These are phyloP conservation scores for Cudoniella acicularis DNA, from an alignment of 495 filamentous ascomycete genomes.

Conservation along the genomic window DNA sequence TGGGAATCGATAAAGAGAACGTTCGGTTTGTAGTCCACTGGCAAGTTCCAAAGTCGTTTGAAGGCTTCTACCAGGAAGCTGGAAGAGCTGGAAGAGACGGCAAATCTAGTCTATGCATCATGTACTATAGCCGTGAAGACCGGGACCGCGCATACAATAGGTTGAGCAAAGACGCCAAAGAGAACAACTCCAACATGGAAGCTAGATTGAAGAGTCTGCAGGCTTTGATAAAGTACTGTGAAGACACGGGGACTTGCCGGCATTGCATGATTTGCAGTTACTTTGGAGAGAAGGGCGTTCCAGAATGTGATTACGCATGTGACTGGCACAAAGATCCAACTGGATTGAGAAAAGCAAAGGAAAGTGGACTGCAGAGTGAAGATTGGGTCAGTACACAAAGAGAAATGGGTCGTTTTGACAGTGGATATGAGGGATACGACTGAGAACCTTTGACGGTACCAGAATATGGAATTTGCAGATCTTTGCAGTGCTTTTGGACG, in stretches of 20 bases:
- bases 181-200: conserved; percentile 28
- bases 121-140: conserved; percentile 86
- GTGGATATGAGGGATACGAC: conserved; percentile 37
- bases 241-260: conserved; percentile 66
- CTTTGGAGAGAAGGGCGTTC: conserved; percentile 65
- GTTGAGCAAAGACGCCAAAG: conserved; percentile 38
- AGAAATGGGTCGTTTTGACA: conserved; percentile 52
- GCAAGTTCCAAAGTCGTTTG: conserved; percentile 87
- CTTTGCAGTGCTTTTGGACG: no score
- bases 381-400: conserved; percentile 73
- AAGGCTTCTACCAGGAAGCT: conserved; percentile 94
- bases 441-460: conserved; percentile 1
- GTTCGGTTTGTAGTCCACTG: conserved; percentile 94
- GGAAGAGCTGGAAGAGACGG: conserved; percentile 88
- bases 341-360: conserved; percentile 60
- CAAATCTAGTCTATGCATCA: conserved; percentile 76
- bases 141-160: conserved; percentile 67
- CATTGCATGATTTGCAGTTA: conserved; percentile 75
- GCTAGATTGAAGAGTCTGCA: conserved; percentile 44
- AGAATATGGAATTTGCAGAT: neutral
- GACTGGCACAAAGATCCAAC: conserved; percentile 79
- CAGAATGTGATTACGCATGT: conserved; percentile 78
- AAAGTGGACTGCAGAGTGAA: conserved; percentile 59
- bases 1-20: conserved; percentile 95
- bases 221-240: conserved; percentile 75